Base-by-base conservation (phyloP, 331 rosid genomes). In the Malus hybrid region DNA sequence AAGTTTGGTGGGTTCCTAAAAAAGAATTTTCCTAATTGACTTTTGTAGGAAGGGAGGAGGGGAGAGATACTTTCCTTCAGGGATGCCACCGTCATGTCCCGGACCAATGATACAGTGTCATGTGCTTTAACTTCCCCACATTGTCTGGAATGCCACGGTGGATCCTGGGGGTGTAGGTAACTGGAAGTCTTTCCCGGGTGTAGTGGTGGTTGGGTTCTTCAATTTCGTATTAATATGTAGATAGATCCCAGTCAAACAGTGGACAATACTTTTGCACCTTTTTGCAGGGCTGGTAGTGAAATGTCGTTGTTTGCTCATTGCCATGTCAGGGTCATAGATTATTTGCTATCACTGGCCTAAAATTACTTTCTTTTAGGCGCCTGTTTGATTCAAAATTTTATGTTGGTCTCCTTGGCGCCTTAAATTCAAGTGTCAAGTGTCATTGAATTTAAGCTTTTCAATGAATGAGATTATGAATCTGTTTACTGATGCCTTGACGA, bases 261-360 rank as follows among this genome's bases (percentile, higher is more conserved):
- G 50, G 50, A 11, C 2, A 44, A 10, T 12, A 44, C 15, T 11
- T 44, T 44, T 11, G 3, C 3, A 4, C 32, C 26, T 30, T 62
- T 75, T 46, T 66, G 69, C 57, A 30, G 32, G 32, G 32, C 32
- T 30, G 32, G 32, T 30, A 53, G 82, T 84, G 64, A 72, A 34
- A 69, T 71, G 89, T 84, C 89, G 26, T 63, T 77, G 76, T 82
- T 86, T 72, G 70, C 67, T 72, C 48, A 30, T 58, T 66, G 24
- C 46, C 66, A 11, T 56, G 71, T 71, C 86, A 74, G 71, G 46
- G 56, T 10, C 11, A 26, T 73, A n/a, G 71, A 66, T 77, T 32
- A n/a, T 9, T 58, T 15, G 69, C 15, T 55, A 8, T 55, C 12
- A 30, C 5, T 64, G 70, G 60, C 9, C 46, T 63, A 28, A 15